Conservation (phyloP, 2,329 filamentous ascomycete genomes). For the Penicillium sclerotigenum region DNA sequence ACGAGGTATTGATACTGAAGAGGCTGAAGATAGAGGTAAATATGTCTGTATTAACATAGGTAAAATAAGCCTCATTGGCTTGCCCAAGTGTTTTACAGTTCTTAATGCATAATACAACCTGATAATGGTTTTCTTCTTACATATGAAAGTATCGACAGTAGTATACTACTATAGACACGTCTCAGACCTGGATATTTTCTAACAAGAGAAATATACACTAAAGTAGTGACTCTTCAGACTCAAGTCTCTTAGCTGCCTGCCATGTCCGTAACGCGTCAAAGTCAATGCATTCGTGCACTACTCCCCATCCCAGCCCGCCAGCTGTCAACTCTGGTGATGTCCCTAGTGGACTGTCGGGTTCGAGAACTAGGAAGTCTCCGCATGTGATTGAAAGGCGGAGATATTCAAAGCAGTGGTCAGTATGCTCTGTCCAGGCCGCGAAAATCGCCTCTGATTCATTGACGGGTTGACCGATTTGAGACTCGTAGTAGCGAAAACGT, state of each 20-base stretch:
- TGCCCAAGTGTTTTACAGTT: too few species aligned
- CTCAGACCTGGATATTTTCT: background rate
- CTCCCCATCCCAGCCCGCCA: background rate
- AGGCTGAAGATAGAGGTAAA: too few species aligned
- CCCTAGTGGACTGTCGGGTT: background rate
- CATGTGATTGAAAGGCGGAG: background rate
- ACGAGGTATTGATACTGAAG: too few species aligned
- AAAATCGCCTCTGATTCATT: background rate
- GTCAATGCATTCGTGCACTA: background rate
- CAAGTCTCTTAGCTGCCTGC: background rate
- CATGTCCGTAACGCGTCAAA: background rate
- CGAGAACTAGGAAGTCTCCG: background rate
- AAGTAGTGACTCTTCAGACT: background rate
- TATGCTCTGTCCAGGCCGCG: background rate
- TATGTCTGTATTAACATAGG: too few species aligned
- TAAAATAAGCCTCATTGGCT: too few species aligned
- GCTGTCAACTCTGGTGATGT: background rate
- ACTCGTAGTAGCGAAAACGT: background rate
- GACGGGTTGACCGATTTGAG: background rate
- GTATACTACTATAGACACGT: too few species aligned
- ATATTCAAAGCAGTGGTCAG: background rate
- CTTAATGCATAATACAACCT: too few species aligned
- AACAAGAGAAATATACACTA: background rate
- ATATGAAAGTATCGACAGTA: too few species aligned
- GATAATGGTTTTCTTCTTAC: too few species aligned